A percentile compares a stretch with the other conserved stretches of the same genome.
These are phyloP conservation scores for Vigna hirtella DNA, from an alignment of 306 rosid genomes.

Conservation along the genomic window DNA sequence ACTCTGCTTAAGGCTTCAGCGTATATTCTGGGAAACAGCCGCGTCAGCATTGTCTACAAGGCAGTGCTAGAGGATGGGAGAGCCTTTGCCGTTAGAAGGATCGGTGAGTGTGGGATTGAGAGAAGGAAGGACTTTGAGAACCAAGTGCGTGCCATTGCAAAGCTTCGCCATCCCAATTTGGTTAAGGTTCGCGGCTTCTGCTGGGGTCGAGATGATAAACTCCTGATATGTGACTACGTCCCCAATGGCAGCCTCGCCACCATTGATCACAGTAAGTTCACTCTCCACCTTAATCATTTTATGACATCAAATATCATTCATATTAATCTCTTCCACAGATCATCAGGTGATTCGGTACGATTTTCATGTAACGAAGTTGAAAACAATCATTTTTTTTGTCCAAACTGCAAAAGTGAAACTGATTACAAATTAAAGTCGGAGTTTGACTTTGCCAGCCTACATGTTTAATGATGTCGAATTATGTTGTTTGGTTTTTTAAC, in stretches of 20 bases:
- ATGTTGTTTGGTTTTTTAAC: not conserved
- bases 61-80: slow-evolving; percentile 87
- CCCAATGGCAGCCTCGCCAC: slow-evolving; percentile 74
- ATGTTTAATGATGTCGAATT: not conserved
- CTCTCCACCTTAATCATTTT: not conserved
- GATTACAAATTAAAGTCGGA: not conserved
- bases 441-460: not conserved
- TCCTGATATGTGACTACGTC: slow-evolving; percentile 73
- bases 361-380: not conserved
- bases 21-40: slow-evolving; percentile 68
- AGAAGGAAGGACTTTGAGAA: slow-evolving; percentile 79
- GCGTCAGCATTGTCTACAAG: slow-evolving; percentile 79
- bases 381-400: no score
- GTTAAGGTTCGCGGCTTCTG: slow-evolving; percentile 77
- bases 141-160: slow-evolving; percentile 69
- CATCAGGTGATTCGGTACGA: not conserved
- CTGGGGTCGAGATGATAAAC: slow-evolving; percentile 90
- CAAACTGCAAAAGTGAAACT: no score
- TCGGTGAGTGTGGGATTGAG: slow-evolving; percentile 68
- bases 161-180: slow-evolving; percentile 76
- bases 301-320: not conserved
- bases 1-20: slow-evolving; percentile 87
- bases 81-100: slow-evolving; percentile 80
- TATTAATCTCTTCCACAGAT: not conserved
- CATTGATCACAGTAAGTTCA: slow-evolving; percentile 63